These are phyloP conservation scores for Guyanaporus albipodus DNA, from an alignment of 768 basidiomycete species.

Conservation along the genomic window DNA sequence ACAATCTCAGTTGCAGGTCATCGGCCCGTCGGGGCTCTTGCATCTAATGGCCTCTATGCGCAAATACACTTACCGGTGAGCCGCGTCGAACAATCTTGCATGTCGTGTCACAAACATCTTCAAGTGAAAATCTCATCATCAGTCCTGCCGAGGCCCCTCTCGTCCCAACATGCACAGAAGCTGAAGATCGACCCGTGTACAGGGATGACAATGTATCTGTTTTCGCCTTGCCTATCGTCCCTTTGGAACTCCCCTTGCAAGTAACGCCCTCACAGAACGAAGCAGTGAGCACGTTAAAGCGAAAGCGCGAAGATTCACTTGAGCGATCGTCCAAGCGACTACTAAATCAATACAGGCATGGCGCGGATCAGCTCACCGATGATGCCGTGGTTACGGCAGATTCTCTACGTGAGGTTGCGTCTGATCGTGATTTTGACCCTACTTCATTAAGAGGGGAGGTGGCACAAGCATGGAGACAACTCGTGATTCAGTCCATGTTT, in stretches of 20 bases:
- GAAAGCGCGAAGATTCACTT: slow-evolving; percentile 42
- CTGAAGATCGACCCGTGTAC: slow-evolving; percentile 44
- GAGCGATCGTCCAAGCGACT: slow-evolving; percentile 36
- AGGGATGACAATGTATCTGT: slow-evolving; percentile 62
- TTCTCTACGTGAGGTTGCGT: slow-evolving; percentile 23
- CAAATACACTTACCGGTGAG: slow-evolving; percentile 60
- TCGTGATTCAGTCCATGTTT: slow-evolving; percentile 61
- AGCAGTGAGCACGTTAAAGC: slow-evolving; percentile 26
- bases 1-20: slow-evolving; percentile 51
- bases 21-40: slow-evolving; percentile 70
- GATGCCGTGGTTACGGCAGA: neutral
- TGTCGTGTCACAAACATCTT: neutral
- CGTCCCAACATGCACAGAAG: slow-evolving; percentile 11
- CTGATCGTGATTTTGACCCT: slow-evolving; percentile 26
- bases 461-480: slow-evolving; percentile 53
- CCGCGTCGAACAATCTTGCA: neutral
- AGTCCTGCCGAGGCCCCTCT: slow-evolving; percentile 42
- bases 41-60: slow-evolving; percentile 73
- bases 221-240: slow-evolving; percentile 54
- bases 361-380: neutral
- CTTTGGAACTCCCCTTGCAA: slow-evolving; percentile 6
- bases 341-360: neutral
- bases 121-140: slow-evolving; percentile 50
- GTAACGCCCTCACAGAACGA: neutral
- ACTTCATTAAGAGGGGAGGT: slow-evolving; percentile 36